Base-by-base conservation (phyloP, 2,329 filamentous ascomycete species). In the Didymellaceae sp. region DNA sequence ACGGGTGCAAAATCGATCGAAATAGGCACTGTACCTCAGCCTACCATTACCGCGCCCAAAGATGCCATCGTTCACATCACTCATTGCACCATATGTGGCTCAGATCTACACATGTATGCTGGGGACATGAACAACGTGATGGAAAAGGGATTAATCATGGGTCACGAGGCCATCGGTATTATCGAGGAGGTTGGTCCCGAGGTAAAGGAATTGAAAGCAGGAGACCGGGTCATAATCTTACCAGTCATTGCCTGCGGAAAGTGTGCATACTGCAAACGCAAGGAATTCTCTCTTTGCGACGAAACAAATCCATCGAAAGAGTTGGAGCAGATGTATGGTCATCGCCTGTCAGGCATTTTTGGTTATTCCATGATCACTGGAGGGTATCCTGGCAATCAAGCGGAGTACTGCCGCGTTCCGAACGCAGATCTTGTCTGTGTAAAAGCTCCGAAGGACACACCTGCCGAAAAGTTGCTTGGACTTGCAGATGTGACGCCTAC, bases 141-240 rank as follows among this genome's bases (percentile, higher is more conserved):
- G 42, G 51, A 32, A 20, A 33, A 50, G 20, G 52, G 48, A 2
- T 42, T 53, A n/a, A 56, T 63, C n/a, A 72, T 97, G 16, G 91
- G 92, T 59, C 91, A 96, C 78, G 91, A 96, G 77, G 92, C 89
- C 30, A 88, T 90, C 6, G 92, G 91, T 51, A 86, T 79, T 18
- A 75, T 96, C 46, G 81, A 96, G 55, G 88, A 90, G 10, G 87
- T 87, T 45, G 88, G 91, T 74, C 83, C 89, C 24, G 89, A 87
- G 26, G 90, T 96, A 52, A 89, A 80, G 21, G 74, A 78, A 62
- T 82, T 96, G 68, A 85, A 90, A 70, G 80, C 87, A 34, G 92
- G 92, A 67, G 92, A 96, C 76, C 44, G 26, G 6, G 52, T 54
- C 11, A 26, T 54, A 11, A 54, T 44, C 17, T 10, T 30, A 5